Evolutionary conservation across 495 filamentous ascomycete genomes (phyloP).

Genomic region (Daldinia bambusicola): DNA sequence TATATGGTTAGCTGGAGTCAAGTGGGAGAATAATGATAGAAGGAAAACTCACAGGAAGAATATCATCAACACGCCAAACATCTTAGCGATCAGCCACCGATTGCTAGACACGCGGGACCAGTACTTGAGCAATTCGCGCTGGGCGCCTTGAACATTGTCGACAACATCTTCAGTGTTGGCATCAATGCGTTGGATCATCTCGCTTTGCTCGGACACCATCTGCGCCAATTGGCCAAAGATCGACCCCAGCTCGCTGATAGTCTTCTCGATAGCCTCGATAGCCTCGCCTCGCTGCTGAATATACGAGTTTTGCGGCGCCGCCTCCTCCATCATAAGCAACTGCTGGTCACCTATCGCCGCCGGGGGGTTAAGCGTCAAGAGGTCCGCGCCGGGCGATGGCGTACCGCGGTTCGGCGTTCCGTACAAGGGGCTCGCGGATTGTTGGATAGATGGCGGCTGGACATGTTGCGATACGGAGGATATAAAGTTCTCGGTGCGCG

Average conservation of each 20-base stretch:
- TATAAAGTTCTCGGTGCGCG: slow-evolving; percentile 95
- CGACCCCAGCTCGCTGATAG: slow-evolving; percentile 91
- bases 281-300: slow-evolving; percentile 94
- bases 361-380: slow-evolving; percentile 83
- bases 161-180: slow-evolving; percentile 92
- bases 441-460: slow-evolving; percentile 64
- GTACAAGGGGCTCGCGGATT: slow-evolving; percentile 84
- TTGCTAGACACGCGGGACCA: slow-evolving; percentile 94
- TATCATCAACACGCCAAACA: slow-evolving; percentile 88
- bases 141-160: slow-evolving; percentile 95
- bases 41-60: slow-evolving; percentile 58
- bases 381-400: slow-evolving; percentile 69
- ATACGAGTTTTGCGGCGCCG: slow-evolving; percentile 83
- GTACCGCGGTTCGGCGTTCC: slow-evolving; percentile 75
- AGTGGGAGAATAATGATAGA: background rate
- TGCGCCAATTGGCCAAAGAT: slow-evolving; percentile 97
- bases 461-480: slow-evolving; percentile 83
- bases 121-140: slow-evolving; percentile 94
- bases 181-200: slow-evolving; percentile 93
- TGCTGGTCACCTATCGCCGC: slow-evolving; percentile 79
- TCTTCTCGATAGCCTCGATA: slow-evolving; percentile 95
- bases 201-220: slow-evolving; percentile 97
- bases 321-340: slow-evolving; percentile 94
- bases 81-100: slow-evolving; percentile 96
- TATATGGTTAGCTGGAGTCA: background rate